Conservation (phyloP, 2,329 filamentous ascomycete genomes). For the Taxawa tesnikishii region DNA sequence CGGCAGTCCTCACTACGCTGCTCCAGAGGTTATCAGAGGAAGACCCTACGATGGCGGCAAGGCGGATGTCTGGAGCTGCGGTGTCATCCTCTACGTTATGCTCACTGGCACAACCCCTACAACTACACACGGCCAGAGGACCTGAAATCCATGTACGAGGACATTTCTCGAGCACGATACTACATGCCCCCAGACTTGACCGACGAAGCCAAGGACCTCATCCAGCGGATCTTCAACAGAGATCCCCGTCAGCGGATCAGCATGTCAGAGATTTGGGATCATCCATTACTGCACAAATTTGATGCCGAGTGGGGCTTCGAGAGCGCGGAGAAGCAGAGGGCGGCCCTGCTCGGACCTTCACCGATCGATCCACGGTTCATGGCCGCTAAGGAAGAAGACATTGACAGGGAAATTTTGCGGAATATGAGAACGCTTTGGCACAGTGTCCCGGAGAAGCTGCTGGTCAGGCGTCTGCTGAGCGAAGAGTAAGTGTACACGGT, state of each 20-base stretch:
- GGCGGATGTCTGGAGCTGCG: conserved; percentile 91
- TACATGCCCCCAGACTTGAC: conserved; percentile 40
- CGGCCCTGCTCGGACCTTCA: conserved; percentile 38
- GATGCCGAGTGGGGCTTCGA: conserved; percentile 56
- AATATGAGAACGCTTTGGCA: conserved; percentile 90
- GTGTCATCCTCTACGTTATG: conserved; percentile 80
- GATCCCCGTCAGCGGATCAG: conserved; percentile 69
- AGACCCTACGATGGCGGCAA: conserved; percentile 69
- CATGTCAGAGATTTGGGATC: conserved; percentile 72
- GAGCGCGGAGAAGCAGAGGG: conserved; percentile 37
- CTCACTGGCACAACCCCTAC: conserved; percentile 73
- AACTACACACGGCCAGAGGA: conserved; percentile 49
- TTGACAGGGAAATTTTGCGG: conserved; percentile 71
- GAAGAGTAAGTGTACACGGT: conserved; percentile 23
- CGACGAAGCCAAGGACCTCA: conserved; percentile 61
- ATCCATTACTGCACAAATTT: conserved; percentile 78
- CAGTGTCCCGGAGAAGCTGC: conserved; percentile 59
- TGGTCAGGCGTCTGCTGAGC: conserved; percentile 54
- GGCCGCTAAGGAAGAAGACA: conserved; percentile 51
- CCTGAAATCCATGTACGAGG: conserved; percentile 49
- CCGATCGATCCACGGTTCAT: conserved; percentile 25
- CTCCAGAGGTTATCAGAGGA: conserved; percentile 76
- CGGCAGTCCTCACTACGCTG: conserved; percentile 92
- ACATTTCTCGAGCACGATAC: conserved; percentile 38
- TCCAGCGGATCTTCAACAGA: conserved; percentile 65